Percentiles rank a stretch among this genome's conserved stretches.
Evolutionary conservation across 1,284 basidiomycete genomes (phyloP).

Genomic region (Meripilus lineatus): DNA sequence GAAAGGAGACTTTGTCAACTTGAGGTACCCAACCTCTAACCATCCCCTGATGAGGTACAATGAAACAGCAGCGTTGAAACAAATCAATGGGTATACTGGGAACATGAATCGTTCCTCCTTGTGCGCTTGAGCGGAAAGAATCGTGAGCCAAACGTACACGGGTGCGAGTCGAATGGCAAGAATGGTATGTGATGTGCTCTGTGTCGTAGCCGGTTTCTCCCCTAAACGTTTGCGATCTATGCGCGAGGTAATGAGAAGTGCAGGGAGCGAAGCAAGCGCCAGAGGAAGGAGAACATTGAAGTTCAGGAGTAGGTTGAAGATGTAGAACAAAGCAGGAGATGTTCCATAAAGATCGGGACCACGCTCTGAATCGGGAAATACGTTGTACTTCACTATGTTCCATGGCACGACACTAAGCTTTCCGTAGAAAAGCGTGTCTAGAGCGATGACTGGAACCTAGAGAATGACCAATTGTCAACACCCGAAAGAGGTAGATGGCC

Average conservation of each 20-base stretch:
- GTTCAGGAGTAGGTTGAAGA: conserved; percentile 86
- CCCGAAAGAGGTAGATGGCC: background rate
- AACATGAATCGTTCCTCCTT: conserved; percentile 99
- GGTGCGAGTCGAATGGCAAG: conserved; percentile 76
- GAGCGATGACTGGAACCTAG: conserved; percentile 73
- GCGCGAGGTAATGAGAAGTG: conserved; percentile 70
- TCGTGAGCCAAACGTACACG: conserved; percentile 85
- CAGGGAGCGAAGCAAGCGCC: conserved; percentile 77
- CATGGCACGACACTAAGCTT: conserved; percentile 77
- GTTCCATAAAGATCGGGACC: conserved; percentile 93
- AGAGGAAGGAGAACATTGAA: conserved; percentile 87
- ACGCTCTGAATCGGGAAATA: conserved; percentile 74
- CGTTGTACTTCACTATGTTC: conserved; percentile 94
- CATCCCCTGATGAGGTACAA: conserved; percentile 82
- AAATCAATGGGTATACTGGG: conserved; percentile 88
- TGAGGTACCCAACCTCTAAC: conserved; percentile 76
- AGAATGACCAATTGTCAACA: conserved; percentile 6
- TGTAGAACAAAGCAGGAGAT: conserved; percentile 82
- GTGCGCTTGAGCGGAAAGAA: conserved; percentile 82
- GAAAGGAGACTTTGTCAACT: conserved; percentile 79
- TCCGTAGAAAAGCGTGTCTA: conserved; percentile 91
- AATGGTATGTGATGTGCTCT: conserved; percentile 75
- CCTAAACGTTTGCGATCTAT: conserved; percentile 81
- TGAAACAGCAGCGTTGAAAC: conserved; percentile 90
- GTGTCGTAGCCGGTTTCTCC: conserved; percentile 45